These are phyloP conservation scores for Nicotiana rustica DNA, from an alignment of 305 asterid genomes.

Conservation along the genomic window DNA sequence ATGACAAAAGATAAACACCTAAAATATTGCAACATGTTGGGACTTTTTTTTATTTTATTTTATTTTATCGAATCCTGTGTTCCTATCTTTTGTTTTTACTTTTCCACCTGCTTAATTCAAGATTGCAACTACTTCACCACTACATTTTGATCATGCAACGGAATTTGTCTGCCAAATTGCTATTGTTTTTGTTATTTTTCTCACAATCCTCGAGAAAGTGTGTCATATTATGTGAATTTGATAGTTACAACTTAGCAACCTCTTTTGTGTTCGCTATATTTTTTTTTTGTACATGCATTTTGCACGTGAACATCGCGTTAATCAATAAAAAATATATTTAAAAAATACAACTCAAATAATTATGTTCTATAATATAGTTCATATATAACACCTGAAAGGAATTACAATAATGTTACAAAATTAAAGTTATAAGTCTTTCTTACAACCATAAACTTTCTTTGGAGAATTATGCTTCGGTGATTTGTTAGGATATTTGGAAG, in stretches of 20 bases:
- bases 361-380: too few relatives aligned
- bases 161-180: conserved; percentile 25
- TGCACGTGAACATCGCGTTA: too few relatives aligned
- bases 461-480: too few relatives aligned
- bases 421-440: too few relatives aligned
- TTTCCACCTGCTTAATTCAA: not conserved
- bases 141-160: not conserved
- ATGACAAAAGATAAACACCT: conserved; percentile 19
- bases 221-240: not conserved
- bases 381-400: too few relatives aligned
- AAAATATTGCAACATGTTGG: not conserved
- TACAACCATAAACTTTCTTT: too few relatives aligned
- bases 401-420: too few relatives aligned
- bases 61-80: conserved; percentile 15
- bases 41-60: not conserved
- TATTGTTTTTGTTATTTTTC: not conserved
- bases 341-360: too few relatives aligned
- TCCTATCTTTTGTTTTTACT: not conserved
- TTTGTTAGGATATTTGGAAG: too few relatives aligned
- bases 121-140: conserved; percentile 24
- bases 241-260: conserved; percentile 19
- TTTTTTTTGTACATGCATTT: too few relatives aligned
- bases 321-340: too few relatives aligned
- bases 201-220: conserved; percentile 29
- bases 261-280: not conserved